Conservation (phyloP, 768 basidiomycete species). For the Collybia nuda region DNA sequence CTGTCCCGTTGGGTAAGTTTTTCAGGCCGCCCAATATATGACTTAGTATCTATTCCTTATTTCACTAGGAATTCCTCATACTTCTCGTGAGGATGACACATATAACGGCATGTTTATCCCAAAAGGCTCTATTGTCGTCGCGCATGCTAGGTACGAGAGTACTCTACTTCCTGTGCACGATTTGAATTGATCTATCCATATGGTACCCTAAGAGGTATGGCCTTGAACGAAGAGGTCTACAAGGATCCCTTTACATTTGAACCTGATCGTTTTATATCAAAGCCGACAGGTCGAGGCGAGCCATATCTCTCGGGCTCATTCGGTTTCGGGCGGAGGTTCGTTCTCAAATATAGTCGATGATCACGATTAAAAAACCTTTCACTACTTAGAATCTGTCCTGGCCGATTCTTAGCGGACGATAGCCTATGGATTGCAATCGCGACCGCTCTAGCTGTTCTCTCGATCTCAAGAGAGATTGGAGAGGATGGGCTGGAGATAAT, state of each 20-base stretch:
- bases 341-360: neutral
- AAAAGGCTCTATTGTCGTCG: slow-evolving; percentile 8
- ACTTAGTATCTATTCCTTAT: neutral
- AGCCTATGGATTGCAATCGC: slow-evolving; percentile 28
- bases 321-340: slow-evolving; percentile 24
- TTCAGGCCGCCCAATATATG: neutral
- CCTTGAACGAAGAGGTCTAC: slow-evolving; percentile 35
- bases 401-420: slow-evolving; percentile 39
- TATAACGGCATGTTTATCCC: slow-evolving; percentile 26
- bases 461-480: slow-evolving; percentile 34
- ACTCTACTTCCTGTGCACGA: neutral
- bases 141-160: slow-evolving; percentile 9
- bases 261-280: slow-evolving; percentile 38
- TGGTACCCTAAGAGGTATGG: slow-evolving; percentile 32
- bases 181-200: neutral
- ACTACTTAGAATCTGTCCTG: slow-evolving; percentile 34
- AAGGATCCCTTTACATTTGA: slow-evolving; percentile 36
- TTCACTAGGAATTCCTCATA: slow-evolving; percentile 12
- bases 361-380: neutral
- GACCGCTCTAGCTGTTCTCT: slow-evolving; percentile 24
- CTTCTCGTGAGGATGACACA: slow-evolving; percentile 29
- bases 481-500: slow-evolving; percentile 33
- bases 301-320: slow-evolving; percentile 13
- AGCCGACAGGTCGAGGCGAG: slow-evolving; percentile 13
- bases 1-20: neutral